phyloP scores from a whole-genome alignment of 2,329 filamentous ascomycete genomes.

The Paraconiothyrium brasiliense region DNA sequence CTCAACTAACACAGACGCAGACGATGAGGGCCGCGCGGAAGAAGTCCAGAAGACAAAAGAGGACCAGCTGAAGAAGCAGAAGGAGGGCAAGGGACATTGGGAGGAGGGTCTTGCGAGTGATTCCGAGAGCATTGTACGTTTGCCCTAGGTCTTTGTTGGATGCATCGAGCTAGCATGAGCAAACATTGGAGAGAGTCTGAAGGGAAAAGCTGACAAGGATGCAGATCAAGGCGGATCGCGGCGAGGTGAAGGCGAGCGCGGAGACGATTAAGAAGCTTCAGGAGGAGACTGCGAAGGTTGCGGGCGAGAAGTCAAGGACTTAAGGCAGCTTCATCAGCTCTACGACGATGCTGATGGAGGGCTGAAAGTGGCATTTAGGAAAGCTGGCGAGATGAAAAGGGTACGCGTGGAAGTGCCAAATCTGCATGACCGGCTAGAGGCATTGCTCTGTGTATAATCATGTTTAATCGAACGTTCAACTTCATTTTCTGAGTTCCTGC shows the following conservation, averaged over 20 bases:
- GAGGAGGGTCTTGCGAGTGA: constrained; percentile 55
- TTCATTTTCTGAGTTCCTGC: background rate
- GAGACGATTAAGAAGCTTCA: constrained; percentile 58
- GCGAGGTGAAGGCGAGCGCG: constrained; percentile 51
- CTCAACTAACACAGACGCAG: constrained; percentile 26
- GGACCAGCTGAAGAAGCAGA: constrained; percentile 54
- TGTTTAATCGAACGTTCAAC: constrained; percentile 6
- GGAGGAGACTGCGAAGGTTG: constrained; percentile 54
- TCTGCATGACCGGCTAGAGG: background rate
- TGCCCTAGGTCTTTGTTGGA: background rate
- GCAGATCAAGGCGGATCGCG: constrained; percentile 55
- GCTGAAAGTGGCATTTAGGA: background rate
- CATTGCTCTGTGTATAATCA: constrained; percentile 3
- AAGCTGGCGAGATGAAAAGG: no score
- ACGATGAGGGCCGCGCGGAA: constrained; percentile 45
- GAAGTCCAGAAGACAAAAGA: constrained; percentile 56
- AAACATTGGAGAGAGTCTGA: background rate
- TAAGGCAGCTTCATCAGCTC: background rate
- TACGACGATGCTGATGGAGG: background rate
- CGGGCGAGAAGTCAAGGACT: constrained; percentile 23
- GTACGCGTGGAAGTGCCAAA: background rate
- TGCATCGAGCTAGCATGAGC: background rate
- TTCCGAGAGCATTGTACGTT: constrained; percentile 53
- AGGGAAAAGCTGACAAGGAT: constrained; percentile 10
- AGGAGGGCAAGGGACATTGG: constrained; percentile 55